Base-by-base conservation (phyloP, 768 basidiomycete genomes). In the Trametes cinnabarina region DNA sequence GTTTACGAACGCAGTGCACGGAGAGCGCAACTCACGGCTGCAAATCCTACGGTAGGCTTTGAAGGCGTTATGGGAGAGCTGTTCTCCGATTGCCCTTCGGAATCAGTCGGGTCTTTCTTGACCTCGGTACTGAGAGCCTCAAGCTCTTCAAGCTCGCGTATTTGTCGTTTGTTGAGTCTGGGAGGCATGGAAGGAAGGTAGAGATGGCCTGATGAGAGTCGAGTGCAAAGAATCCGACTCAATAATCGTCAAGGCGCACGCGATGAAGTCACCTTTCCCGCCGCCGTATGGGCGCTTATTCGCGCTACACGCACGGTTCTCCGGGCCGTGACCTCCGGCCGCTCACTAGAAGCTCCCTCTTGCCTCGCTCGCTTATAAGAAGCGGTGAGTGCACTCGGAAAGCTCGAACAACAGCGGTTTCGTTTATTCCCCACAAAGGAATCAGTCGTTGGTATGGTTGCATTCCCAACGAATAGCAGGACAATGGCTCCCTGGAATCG, bases 91-190 rank as follows among this genome's bases (percentile, higher is more conserved):
- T 63, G 51, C 12, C 82, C 81, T 23, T 69, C 74, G 9, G 74
- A 69, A 10, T 52, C 57, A 1, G 68, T 71, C 19, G 63, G 67
- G 4, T 64, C 69, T 14, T 72, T 66, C 2, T 73, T 65, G 5
- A 62, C 54, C 1, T 57, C 62, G 23, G 71, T 72, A 39, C 74
- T 74, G 37, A 87, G 77, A 1, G 82, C 80, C 34, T 83, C 78
- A 2, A 95, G 81, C 62, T 95, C 91, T 58, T 94, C 91, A 22
- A 85, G 79, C 66, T 93, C 91, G 44, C 93, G 77, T 66, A 94
- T 90, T 71, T 94, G 92, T 47, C 94, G 80, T 73, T 92, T 95
- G 73, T 84, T 94, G 37, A 88, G 73, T 61, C 88, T 79, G 20
- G 88, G 84, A 55, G 88, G 78, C 89, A 90, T 91, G 28, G 15